Conservation (phyloP, 2,329 filamentous ascomycete species). For the Cercospora sp. region DNA sequence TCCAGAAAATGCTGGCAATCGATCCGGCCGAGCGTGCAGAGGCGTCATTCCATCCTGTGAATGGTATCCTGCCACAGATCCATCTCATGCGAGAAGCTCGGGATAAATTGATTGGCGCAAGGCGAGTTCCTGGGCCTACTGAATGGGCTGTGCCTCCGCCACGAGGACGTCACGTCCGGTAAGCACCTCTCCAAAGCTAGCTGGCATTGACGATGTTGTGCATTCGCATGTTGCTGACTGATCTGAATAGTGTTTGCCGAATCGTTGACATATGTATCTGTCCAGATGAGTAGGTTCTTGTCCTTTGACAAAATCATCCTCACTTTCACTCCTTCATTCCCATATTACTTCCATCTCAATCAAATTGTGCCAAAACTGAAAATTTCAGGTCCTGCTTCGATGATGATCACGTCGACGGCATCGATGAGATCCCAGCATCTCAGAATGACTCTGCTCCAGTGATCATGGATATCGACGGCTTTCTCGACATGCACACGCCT, state of each 20-base stretch:
- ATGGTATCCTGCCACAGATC: conserved; percentile 16
- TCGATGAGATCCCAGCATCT: not conserved
- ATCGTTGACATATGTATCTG: not conserved
- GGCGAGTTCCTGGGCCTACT: not conserved
- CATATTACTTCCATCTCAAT: not conserved
- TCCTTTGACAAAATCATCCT: not conserved
- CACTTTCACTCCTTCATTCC: not conserved
- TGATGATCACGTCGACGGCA: not conserved
- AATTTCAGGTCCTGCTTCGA: not conserved
- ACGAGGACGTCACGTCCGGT: not conserved
- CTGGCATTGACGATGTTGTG: not conserved
- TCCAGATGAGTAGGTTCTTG: not conserved
- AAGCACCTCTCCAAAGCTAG: not conserved
- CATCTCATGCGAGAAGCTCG: conserved; percentile 17
- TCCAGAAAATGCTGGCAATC: conserved; percentile 17
- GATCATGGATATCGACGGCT: not conserved
- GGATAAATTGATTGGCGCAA: conserved; percentile 7
- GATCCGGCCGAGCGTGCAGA: conserved; percentile 18
- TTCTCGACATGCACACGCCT: not conserved
- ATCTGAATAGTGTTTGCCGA: not conserved
- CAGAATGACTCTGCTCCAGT: not conserved
- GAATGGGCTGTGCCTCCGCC: not conserved
- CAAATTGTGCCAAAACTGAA: not conserved
- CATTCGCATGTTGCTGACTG: not conserved
- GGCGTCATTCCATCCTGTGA: conserved; percentile 14